Base-by-base conservation (phyloP, 2,329 filamentous ascomycete genomes). In the Aspergillus ochraceus region DNA sequence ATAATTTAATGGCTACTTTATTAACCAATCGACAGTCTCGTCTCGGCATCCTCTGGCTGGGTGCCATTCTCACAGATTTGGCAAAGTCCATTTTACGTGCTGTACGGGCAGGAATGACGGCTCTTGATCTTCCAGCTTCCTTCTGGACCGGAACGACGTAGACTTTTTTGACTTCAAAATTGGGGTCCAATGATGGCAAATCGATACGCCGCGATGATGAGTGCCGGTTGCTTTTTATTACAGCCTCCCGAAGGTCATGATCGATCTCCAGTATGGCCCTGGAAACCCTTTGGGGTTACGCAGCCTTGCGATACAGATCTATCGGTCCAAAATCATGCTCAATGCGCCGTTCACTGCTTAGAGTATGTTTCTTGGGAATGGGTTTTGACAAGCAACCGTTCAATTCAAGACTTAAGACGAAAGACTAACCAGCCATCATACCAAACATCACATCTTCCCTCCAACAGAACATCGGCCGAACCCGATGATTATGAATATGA, bases 331-430 rank as follows among this genome's bases (percentile, higher is more conserved):
- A 39, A 66, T 12, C 68, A 70, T 60, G 59, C 60, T 50, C 55
- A 52, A 42, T 70, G 67, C 46, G 30, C 19, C 17, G 39, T 8
- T 47, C 62, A 69, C 59, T 68, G 52, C 19, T 20, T 70, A n/a
- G 57, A 70, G 52, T 69, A 69, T 50, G 22, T 63, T 36, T 54
- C 26, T 52, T 70, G 65, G 66, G 49, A 66, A 30, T 70, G 66
- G 66, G 45, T 58, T 8, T 60, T 65, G 26, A 49, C 54, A 47
- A 59, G 64, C 11, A 39, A 32, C 6, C 45, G 45, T 14, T 17
- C 45, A n/a, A n/a, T 20, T 47, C 45, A 47, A 47, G 10, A 24
- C 22, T 6, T 8, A 47, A 14, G 17, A 14, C n/a, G 20, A 20
- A 47, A 19, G 12, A 14, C 45, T 14, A 19, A 2, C 45, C 26